Evolutionary conservation across 202 grass and related monocot genomes (phyloP).

Genomic region (Zoysia matrella): DNA sequence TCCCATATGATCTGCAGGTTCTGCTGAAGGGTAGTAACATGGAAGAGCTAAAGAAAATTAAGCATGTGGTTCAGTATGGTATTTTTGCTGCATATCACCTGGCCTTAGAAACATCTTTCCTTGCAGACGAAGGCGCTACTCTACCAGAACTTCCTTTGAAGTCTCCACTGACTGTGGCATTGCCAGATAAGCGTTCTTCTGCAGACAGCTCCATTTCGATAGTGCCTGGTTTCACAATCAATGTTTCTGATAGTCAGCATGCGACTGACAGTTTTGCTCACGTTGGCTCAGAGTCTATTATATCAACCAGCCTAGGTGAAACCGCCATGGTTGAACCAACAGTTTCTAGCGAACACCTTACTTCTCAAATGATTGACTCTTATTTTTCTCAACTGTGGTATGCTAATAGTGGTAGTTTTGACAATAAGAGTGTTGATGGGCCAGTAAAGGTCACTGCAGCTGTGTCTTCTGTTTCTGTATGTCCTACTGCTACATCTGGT

Average conservation of each 20-base stretch:
- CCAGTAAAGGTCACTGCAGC: constrained; percentile 32
- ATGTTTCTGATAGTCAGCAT: constrained; percentile 42
- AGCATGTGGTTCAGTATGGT: constrained; percentile 91
- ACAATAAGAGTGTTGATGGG: constrained; percentile 36
- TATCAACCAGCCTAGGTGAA: constrained; percentile 37
- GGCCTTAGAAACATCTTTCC: constrained; percentile 96
- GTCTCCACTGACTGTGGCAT: constrained; percentile 79
- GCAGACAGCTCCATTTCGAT: constrained; percentile 74
- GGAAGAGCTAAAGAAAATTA: constrained; percentile 94
- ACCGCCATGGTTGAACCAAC: constrained; percentile 25
- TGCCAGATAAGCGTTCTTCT: constrained; percentile 71
- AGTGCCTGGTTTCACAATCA: constrained; percentile 65
- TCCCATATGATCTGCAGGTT: constrained; percentile 64
- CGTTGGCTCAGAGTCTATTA: constrained; percentile 23
- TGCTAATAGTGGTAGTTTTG: constrained; percentile 32
- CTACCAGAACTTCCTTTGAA: constrained; percentile 73
- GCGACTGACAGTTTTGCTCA: constrained; percentile 39
- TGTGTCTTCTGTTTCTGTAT: constrained; percentile 41
- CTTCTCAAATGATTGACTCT: constrained; percentile 40
- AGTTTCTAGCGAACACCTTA: constrained; percentile 38
- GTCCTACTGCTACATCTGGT: constrained; percentile 45
- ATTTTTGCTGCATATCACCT: constrained; percentile 98
- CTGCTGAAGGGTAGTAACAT: constrained; percentile 84
- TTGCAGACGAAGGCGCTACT: constrained; percentile 91
- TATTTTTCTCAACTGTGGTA: constrained; percentile 23